Conservation (phyloP, 2,329 filamentous ascomycete species). For the Zalaria sp. region DNA sequence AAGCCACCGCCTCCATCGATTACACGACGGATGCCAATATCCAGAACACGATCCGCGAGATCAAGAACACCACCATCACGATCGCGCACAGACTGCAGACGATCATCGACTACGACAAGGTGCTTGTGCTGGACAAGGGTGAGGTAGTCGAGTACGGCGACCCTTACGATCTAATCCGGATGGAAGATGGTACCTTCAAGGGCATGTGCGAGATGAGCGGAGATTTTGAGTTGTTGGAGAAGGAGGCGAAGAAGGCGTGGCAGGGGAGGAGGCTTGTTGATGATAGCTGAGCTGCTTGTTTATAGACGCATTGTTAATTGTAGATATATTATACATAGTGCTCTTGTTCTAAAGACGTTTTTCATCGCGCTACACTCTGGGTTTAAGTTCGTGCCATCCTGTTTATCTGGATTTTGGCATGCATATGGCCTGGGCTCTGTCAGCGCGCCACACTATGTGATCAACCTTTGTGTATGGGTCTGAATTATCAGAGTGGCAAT, state of each 20-base stretch:
- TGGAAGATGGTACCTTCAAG: conserved; percentile 51
- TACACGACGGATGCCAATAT: conserved; percentile 94
- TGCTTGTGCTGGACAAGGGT: conserved; percentile 84
- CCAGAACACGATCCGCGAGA: conserved; percentile 87
- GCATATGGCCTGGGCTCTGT: too few species aligned
- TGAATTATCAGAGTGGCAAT: too few species aligned
- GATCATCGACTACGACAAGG: conserved; percentile 96
- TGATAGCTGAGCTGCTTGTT: conserved; percentile 9
- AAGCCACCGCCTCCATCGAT: conserved; percentile 94
- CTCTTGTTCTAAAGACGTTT: too few species aligned
- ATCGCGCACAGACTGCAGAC: conserved; percentile 93
- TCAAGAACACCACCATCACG: conserved; percentile 84
- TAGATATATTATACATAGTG: too few species aligned
- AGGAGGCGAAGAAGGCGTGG: conserved; percentile 40
- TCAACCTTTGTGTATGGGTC: too few species aligned
- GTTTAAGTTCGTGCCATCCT: too few species aligned
- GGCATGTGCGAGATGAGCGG: conserved; percentile 58
- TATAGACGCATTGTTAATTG: not conserved
- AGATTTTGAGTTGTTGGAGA: conserved; percentile 42
- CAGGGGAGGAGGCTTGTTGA: conserved; percentile 26
- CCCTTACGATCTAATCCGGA: conserved; percentile 66
- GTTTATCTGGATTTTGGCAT: too few species aligned
- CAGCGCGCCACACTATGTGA: too few species aligned
- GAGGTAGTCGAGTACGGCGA: conserved; percentile 80
- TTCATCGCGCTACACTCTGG: too few species aligned